These are phyloP conservation scores for Earliella scabrosa DNA, from an alignment of 1,284 basidiomycete species.

Conservation along the genomic window DNA sequence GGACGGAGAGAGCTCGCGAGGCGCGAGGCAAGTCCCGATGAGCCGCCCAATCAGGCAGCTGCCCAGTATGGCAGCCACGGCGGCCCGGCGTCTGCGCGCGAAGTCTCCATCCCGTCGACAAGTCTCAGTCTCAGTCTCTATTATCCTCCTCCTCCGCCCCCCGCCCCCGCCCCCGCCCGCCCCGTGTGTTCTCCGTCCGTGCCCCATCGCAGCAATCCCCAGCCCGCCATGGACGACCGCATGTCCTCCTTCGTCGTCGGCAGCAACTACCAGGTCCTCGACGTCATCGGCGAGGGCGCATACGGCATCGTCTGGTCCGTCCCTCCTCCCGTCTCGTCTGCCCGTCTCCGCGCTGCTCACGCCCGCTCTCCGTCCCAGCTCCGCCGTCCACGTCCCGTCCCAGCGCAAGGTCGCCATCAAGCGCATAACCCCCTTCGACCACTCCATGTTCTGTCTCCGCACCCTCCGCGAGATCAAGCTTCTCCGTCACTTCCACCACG, in stretches of 20 bases:
- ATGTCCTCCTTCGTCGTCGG: constrained; percentile 63
- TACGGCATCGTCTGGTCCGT: constrained; percentile 74
- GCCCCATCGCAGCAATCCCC: no score
- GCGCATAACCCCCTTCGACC: constrained; percentile 86
- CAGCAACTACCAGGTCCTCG: constrained; percentile 69
- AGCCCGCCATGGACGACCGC: constrained; percentile 50
- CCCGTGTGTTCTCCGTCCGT: no score
- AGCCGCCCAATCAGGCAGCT: background rate
- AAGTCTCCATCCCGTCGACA: no score
- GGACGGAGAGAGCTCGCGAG: no score
- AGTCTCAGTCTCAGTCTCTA: background rate
- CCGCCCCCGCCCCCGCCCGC: background rate
- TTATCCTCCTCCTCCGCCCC: background rate
- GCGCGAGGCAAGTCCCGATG: background rate
- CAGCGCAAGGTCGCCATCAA: constrained; percentile 71
- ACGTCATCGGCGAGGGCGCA: constrained; percentile 86
- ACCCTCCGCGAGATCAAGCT: constrained; percentile 90
- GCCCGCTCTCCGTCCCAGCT: constrained; percentile 44
- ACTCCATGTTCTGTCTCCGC: constrained; percentile 86
- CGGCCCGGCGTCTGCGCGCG: background rate
- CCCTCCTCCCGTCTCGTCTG: constrained; percentile 1
- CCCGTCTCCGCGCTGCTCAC: background rate
- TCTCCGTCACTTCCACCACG: constrained; percentile 77
- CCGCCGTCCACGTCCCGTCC: constrained; percentile 68
- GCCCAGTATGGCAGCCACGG: background rate